A percentile compares a stretch with the other conserved stretches of the same genome.
Conservation (phyloP, 768 basidiomycete genomes). For the Phlegmacium glaucopus region DNA sequence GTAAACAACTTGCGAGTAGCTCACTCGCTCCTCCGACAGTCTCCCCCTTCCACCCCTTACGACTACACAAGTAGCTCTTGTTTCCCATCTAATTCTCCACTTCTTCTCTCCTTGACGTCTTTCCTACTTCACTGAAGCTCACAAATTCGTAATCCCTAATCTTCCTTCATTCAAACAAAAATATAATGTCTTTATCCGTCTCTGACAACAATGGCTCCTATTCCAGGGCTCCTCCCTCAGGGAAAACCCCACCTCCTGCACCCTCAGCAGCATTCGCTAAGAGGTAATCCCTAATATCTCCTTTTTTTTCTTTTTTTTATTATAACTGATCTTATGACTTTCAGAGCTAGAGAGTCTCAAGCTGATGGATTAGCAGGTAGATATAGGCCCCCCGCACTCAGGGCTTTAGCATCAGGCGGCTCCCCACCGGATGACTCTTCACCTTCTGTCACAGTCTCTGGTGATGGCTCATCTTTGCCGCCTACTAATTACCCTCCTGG, state of each 20-base stretch:
- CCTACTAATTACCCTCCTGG: conserved; percentile 79
- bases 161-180: conserved; percentile 52
- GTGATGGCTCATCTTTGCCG: conserved; percentile 56
- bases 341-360: conserved; percentile 82
- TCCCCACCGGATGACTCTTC: conserved; percentile 70
- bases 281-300: conserved; percentile 35
- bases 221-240: conserved; percentile 73
- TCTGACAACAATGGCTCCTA: conserved; percentile 79
- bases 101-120: conserved; percentile 19
- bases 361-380: conserved; percentile 65
- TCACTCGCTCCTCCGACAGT: too few relatives aligned
- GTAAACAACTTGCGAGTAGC: too few relatives aligned
- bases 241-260: conserved; percentile 88
- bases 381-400: conserved; percentile 82
- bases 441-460: conserved; percentile 53
- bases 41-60: conserved; percentile 30
- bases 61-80: conserved; percentile 29
- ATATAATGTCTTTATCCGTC: conserved; percentile 92
- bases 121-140: conserved; percentile 25
- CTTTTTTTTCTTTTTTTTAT: conserved; percentile 16
- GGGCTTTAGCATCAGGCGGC: conserved; percentile 63
- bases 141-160: conserved; percentile 75
- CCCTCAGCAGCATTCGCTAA: conserved; percentile 89
- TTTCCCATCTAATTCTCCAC: conserved; percentile 29
- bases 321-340: conserved; percentile 3